Percentiles rank a stretch among this genome's conserved stretches.
These are phyloP conservation scores for Trametes punicea DNA, from an alignment of 768 basidiomycete species.

Conservation along the genomic window DNA sequence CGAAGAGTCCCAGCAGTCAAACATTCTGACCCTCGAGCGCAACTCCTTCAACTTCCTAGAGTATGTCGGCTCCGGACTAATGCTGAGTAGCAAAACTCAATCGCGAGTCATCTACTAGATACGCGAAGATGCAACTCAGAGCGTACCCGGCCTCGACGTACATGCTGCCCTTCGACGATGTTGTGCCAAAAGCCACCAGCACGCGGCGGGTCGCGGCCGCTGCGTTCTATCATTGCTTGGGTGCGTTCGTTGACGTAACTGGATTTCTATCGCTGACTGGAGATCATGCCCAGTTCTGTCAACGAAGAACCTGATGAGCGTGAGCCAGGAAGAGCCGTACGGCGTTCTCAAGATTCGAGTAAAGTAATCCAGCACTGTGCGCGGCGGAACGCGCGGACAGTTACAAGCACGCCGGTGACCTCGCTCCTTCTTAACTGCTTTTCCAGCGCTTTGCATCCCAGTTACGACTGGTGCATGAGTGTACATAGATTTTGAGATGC, in stretches of 20 bases:
- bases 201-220: conserved; percentile 77
- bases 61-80: conserved; percentile 37
- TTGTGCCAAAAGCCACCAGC: conserved; percentile 64
- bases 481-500: too few relatives aligned
- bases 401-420: too few relatives aligned
- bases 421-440: too few relatives aligned
- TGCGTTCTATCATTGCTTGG: conserved; percentile 83
- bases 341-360: conserved; percentile 46
- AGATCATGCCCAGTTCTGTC: conserved; percentile 53
- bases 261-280: background rate
- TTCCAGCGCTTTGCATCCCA: too few relatives aligned
- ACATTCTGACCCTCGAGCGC: conserved; percentile 61
- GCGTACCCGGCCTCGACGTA: conserved; percentile 47
- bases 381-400: too few relatives aligned
- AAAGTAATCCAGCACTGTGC: conserved; percentile 24
- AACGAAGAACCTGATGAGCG: conserved; percentile 65
- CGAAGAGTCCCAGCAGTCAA: conserved; percentile 51
- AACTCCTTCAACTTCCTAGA: conserved; percentile 81
- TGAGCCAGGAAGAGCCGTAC: conserved; percentile 62
- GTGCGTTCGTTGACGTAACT: conserved; percentile 32
- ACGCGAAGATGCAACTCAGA: conserved; percentile 71
- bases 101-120: conserved; percentile 42
- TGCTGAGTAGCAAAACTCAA: background rate
- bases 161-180: conserved; percentile 56
- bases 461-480: too few relatives aligned